Percentiles rank a stretch among this genome's conserved stretches.
Evolutionary conservation across 2,329 filamentous ascomycete genomes (phyloP).

Genomic region (Epicoccum nigrum): DNA sequence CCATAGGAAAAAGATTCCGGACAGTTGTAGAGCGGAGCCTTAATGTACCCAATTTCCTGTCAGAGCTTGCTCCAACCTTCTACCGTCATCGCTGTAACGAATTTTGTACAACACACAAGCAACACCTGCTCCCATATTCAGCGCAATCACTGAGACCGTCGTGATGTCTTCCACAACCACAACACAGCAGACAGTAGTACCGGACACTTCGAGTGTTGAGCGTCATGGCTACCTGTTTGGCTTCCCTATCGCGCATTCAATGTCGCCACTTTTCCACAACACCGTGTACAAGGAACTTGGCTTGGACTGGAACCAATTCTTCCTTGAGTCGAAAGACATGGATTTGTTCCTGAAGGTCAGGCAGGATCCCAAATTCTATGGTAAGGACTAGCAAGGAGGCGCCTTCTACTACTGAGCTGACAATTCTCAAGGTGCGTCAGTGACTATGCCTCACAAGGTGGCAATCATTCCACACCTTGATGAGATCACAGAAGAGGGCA

Average conservation of each 20-base stretch:
- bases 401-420: not conserved
- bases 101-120: not conserved
- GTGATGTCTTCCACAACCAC: slow-evolving; percentile 9
- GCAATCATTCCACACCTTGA: slow-evolving; percentile 75
- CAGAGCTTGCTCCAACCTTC: slow-evolving; percentile 1
- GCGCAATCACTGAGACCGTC: not conserved
- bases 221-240: slow-evolving; percentile 63
- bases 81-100: slow-evolving; percentile 1
- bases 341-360: slow-evolving; percentile 56
- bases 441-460: slow-evolving; percentile 86
- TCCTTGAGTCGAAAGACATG: slow-evolving; percentile 54
- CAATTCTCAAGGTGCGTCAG: slow-evolving; percentile 63
- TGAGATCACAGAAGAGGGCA: slow-evolving; percentile 74
- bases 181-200: slow-evolving; percentile 6
- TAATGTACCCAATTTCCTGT: not conserved
- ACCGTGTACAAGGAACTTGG: slow-evolving; percentile 59
- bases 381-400: slow-evolving; percentile 44
- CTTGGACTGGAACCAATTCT: slow-evolving; percentile 59
- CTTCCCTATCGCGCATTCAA: slow-evolving; percentile 62
- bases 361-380: slow-evolving; percentile 66
- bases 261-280: slow-evolving; percentile 61
- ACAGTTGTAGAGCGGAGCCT: slow-evolving; percentile 2
- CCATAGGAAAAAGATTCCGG: slow-evolving; percentile 15
- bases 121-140: not conserved
- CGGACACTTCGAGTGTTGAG: slow-evolving; percentile 34